Conservation (phyloP, 225 moss, liverwort and hornwort species). For the Polytrichum formosum region DNA sequence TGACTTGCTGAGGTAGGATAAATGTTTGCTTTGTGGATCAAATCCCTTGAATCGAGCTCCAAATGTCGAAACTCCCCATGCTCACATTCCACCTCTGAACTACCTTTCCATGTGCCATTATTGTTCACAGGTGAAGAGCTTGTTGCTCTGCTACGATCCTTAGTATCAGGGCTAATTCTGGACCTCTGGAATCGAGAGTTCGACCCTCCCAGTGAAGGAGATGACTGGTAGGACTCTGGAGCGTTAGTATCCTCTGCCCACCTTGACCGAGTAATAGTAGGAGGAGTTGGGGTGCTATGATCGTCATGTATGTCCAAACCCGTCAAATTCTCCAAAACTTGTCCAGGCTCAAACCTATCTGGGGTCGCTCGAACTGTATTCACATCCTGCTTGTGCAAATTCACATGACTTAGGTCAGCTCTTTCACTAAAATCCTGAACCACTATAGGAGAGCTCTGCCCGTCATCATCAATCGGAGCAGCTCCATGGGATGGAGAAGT, state of each 20-base stretch:
- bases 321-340: conserved; percentile 27
- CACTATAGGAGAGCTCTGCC: neutral
- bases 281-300: conserved; percentile 14
- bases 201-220: conserved; percentile 23
- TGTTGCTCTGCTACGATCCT: conserved; percentile 29
- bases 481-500: no score
- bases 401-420: conserved; percentile 8
- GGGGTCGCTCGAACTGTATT: conserved; percentile 23
- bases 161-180: conserved; percentile 33
- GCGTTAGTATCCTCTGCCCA: conserved; percentile 57
- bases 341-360: conserved; percentile 57
- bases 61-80: conserved; percentile 31
- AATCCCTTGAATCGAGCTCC: no score
- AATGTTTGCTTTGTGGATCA: conserved; percentile 12
- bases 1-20: conserved; percentile 14
- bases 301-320: conserved; percentile 24
- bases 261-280: conserved; percentile 52
- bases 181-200: conserved; percentile 27
- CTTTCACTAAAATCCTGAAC: conserved; percentile 15
- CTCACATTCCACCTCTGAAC: conserved; percentile 34
- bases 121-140: conserved; percentile 61
- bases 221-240: conserved; percentile 27
- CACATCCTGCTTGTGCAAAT: conserved; percentile 25
- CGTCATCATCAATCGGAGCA: neutral
- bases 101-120: conserved; percentile 48